These are phyloP conservation scores for Microdochium bolleyi DNA, from an alignment of 2,329 filamentous ascomycete genomes.

Conservation along the genomic window DNA sequence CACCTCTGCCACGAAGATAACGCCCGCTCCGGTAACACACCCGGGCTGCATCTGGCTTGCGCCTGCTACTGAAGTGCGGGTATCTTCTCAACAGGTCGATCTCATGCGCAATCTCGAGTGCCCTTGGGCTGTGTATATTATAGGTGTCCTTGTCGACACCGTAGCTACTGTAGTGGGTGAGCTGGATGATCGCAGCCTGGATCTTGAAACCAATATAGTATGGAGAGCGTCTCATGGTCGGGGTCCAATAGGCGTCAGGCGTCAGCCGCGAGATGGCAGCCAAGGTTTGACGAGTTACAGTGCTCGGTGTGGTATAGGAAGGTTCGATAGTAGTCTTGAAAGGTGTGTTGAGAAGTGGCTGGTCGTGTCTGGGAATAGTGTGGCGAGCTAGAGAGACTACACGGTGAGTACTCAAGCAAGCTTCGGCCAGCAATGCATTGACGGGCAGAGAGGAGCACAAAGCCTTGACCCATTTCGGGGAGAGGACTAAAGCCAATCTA, in stretches of 20 bases:
- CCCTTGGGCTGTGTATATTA: constrained; percentile 4
- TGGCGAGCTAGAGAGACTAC: neutral
- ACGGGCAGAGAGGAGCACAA: constrained; percentile 18
- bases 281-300: constrained; percentile 24
- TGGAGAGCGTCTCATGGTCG: constrained; percentile 12
- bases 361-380: neutral
- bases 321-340: constrained; percentile 5
- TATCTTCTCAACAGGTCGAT: neutral
- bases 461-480: constrained; percentile 13
- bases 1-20: neutral
- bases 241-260: constrained; percentile 29
- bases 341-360: neutral
- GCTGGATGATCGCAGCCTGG: constrained; percentile 23
- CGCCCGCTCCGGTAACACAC: neutral
- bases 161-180: constrained; percentile 17
- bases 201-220: constrained; percentile 28
- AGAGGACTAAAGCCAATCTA: constrained; percentile 8
- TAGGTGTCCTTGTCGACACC: constrained; percentile 15
- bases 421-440: constrained; percentile 16
- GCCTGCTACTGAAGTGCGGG: neutral
- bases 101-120: neutral
- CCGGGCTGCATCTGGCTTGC: neutral
- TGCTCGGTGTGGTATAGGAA: constrained; percentile 21
- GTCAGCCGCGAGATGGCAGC: constrained; percentile 28
- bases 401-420: constrained; percentile 13